Evolutionary conservation across 116 monocot species (phyloP).

Genomic region (Dioscorea cayenensis): DNA sequence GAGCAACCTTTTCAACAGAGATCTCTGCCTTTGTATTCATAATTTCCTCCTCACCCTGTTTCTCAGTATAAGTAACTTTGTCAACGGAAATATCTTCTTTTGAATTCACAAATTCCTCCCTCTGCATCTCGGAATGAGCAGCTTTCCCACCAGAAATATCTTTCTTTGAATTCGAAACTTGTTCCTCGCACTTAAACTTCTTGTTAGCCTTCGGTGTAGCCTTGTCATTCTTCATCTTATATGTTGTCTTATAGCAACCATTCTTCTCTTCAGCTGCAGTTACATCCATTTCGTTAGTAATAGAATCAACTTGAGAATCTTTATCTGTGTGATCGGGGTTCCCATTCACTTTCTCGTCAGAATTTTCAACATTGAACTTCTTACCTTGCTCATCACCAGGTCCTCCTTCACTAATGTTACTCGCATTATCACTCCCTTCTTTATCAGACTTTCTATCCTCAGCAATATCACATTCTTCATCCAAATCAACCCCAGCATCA

Average conservation of each 20-base stretch:
- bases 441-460: neutral
- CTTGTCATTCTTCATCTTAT: neutral
- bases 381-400: neutral
- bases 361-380: too few relatives aligned
- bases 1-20: too few relatives aligned
- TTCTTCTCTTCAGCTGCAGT: neutral
- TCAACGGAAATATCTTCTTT: neutral
- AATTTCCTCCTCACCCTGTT: neutral
- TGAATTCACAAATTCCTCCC: neutral
- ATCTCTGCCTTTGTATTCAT: neutral
- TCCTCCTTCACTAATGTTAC: neutral
- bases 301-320: too few relatives aligned
- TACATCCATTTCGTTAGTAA: neutral
- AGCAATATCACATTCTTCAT: conserved; percentile 5
- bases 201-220: neutral
- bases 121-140: neutral
- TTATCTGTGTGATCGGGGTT: too few relatives aligned
- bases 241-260: neutral
- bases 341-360: too few relatives aligned
- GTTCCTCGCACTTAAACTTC: neutral
- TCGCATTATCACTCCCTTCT: neutral
- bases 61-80: neutral
- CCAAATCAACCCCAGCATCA: conserved; percentile 2
- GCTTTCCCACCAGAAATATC: neutral
- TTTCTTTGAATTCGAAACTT: neutral